Base-by-base conservation (phyloP, 2,329 filamentous ascomycete genomes). In the Nemania serpens region DNA sequence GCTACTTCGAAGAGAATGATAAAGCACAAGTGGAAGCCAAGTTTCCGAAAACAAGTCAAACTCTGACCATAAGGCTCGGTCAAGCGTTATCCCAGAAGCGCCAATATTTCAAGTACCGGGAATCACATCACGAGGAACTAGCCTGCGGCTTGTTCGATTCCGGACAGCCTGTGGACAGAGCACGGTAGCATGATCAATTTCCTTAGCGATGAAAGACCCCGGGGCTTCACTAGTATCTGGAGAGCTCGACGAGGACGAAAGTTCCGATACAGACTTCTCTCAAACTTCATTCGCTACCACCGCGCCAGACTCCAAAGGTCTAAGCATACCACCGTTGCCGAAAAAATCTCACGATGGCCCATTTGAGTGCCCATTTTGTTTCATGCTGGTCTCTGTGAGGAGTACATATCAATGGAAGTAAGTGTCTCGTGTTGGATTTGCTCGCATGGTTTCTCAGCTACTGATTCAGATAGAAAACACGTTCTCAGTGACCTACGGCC, bases 281-380 rank as follows among this genome's bases (percentile, higher is more conserved):
- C 65, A 70, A 13, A 76, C 75, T 0, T 75, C 74, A 0, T 73
- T 68, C 37, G 69, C 73, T 5, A 67, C 70, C 11, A 73, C 73
- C 0, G 62, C 50, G 4, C 65, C 56, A 29, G 56, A 51, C 12
- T 29, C 51, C 58, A 4, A 62, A 9, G n/a, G 36, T 17, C 50
- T 61, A 29, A 68, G 47, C 20, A 55, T 69, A 7, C 77, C 62
- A 17, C 70, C 52, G 2, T 52, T 65, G 2, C 73, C 74, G 0
- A 60, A 63, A 34, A 65, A 65, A 1, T 66, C 71, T 0, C 29
- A 49, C 0, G 47, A 68, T 10, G 70, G 70, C 0, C 68, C 70
- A 0, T 78, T 79, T 41, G 71, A 78, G 58, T 79, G 77, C 37
- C 77, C 75, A 0, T 78, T 77, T 9, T 80, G 78, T 51, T 78